These are phyloP conservation scores for Mucor velutinosus DNA, from an alignment of 371 early-diverging fungal species.

Conservation along the genomic window DNA sequence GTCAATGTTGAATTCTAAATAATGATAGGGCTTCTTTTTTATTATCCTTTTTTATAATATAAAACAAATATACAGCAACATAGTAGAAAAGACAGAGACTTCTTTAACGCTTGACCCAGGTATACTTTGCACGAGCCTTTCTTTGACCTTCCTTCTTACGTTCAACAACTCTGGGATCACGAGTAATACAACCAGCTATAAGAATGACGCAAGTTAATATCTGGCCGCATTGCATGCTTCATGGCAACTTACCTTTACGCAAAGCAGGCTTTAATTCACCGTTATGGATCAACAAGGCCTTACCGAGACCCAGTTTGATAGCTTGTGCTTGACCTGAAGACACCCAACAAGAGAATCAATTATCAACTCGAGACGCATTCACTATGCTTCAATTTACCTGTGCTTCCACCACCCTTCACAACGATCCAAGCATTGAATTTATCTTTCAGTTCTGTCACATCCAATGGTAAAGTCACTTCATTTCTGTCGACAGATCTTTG, in stretches of 20 bases:
- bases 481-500: conserved; percentile 66
- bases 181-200: conserved; percentile 72
- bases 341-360: too few relatives aligned
- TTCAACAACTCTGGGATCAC: conserved; percentile 91
- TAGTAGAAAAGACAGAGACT: background rate
- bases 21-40: background rate
- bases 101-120: conserved; percentile 67
- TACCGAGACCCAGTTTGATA: conserved; percentile 81
- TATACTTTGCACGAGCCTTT: conserved; percentile 92
- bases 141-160: conserved; percentile 97
- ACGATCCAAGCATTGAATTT: conserved; percentile 88
- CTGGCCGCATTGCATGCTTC: background rate
- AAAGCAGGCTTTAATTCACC: conserved; percentile 61
- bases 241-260: conserved; percentile 56
- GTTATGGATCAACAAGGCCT: conserved; percentile 77
- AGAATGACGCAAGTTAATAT: background rate
- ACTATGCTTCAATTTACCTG: conserved; percentile 51
- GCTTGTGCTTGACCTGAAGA: conserved; percentile 86
- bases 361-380: too few relatives aligned
- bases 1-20: background rate
- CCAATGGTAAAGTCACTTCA: conserved; percentile 75
- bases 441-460: conserved; percentile 63
- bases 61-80: conserved; percentile 9
- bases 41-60: conserved; percentile 4
- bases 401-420: conserved; percentile 87